Evolutionary conservation across 1,139 yeast species (phyloP).

Genomic region (Geotrichum carabidarum): DNA sequence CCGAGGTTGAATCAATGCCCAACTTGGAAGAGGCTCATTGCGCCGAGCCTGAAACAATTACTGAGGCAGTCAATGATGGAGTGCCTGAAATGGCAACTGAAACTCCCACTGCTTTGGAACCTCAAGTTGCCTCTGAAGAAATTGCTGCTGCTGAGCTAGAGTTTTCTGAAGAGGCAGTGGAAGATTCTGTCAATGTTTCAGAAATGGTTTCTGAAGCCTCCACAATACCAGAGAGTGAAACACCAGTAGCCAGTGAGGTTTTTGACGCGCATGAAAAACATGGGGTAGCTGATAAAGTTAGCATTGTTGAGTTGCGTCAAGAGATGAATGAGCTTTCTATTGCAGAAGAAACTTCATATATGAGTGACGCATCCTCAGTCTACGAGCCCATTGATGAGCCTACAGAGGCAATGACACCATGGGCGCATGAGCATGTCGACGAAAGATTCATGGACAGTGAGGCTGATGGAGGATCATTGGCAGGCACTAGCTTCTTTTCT

Average conservation of each 20-base stretch:
- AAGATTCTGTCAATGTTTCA: neutral
- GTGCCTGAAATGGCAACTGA: too few species aligned
- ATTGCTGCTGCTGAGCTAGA: neutral
- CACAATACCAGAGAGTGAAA: neutral
- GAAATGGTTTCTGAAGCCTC: neutral
- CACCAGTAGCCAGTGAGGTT: neutral
- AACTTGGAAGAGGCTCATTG: neutral
- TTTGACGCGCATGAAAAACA: neutral
- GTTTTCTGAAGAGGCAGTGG: neutral
- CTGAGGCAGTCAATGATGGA: too few species aligned
- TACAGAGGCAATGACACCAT: too few species aligned
- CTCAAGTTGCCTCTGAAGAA: neutral
- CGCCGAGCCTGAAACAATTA: too few species aligned
- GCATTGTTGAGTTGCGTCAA: neutral
- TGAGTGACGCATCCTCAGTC: too few species aligned
- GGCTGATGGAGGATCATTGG: too few species aligned
- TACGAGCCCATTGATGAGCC: too few species aligned
- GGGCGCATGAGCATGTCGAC: too few species aligned
- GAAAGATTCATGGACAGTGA: too few species aligned
- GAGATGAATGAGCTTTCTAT: neutral
- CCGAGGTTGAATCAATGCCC: neutral
- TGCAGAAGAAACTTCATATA: too few species aligned
- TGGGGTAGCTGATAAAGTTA: neutral
- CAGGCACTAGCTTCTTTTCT: too few species aligned
- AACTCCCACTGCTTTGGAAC: too few species aligned